A percentile compares a stretch with the other conserved stretches of the same genome.
These are phyloP conservation scores for Cladorrhinum sp. DNA, from an alignment of 2,329 filamentous ascomycete genomes.

Conservation along the genomic window DNA sequence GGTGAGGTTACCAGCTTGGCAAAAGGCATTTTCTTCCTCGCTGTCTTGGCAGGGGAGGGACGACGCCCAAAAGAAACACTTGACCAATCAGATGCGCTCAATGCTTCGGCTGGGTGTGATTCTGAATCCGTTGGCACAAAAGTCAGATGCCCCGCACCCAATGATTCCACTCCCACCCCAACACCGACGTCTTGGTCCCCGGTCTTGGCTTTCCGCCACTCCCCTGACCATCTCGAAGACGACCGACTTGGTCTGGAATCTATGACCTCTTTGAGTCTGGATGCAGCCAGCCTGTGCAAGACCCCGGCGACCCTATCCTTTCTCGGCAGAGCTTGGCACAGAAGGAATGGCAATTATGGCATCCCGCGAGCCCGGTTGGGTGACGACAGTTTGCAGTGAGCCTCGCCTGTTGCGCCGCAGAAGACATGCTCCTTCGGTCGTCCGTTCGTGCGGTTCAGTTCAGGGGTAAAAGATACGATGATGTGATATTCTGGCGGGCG, in stretches of 20 bases:
- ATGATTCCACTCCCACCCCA: slow-evolving; percentile 21
- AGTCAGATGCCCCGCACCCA: slow-evolving; percentile 17
- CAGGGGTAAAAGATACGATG: slow-evolving; percentile 13
- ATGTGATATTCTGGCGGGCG: background rate
- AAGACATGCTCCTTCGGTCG: slow-evolving; percentile 9
- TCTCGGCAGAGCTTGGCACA: slow-evolving; percentile 6
- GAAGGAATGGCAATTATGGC: background rate
- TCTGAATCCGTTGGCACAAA: slow-evolving; percentile 23
- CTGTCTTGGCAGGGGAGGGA: slow-evolving; percentile 8
- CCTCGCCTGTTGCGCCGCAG: slow-evolving; percentile 9
- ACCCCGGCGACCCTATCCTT: slow-evolving; percentile 9
- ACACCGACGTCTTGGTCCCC: slow-evolving; percentile 6
- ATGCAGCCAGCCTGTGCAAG: slow-evolving; percentile 5
- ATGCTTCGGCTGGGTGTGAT: slow-evolving; percentile 13
- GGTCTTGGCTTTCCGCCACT: slow-evolving; percentile 8
- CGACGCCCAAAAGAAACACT: slow-evolving; percentile 19
- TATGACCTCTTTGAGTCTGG: background rate
- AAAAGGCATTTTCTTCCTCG: background rate
- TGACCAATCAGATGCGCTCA: slow-evolving; percentile 21
- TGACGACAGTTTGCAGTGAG: slow-evolving; percentile 9
- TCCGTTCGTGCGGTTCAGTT: slow-evolving; percentile 9
- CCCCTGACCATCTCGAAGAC: slow-evolving; percentile 3
- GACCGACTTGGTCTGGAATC: slow-evolving; percentile 2
- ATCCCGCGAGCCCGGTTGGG: slow-evolving; percentile 24
- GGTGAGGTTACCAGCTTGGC: background rate